Conservation (phyloP, 257 asterid genomes). For the Anisodus tanguticus region DNA sequence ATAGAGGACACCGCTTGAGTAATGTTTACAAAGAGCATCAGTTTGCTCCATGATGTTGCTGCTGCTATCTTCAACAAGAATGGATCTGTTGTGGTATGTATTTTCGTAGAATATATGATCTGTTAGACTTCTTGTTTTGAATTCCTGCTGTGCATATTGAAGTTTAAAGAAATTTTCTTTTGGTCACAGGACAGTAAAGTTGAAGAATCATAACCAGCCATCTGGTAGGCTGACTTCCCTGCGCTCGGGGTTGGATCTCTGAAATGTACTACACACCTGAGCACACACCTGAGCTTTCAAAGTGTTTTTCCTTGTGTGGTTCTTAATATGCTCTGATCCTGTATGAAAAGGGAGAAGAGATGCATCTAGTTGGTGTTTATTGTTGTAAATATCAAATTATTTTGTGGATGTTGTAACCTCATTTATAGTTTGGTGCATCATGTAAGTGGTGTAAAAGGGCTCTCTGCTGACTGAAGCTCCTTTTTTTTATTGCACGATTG, state of each 20-base stretch:
- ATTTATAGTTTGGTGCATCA: background rate
- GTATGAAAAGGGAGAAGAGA: background rate
- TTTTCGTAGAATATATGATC: background rate
- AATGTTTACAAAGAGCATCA: background rate
- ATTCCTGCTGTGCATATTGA: background rate
- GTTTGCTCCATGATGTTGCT: constrained; percentile 10
- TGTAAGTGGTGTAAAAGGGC: background rate
- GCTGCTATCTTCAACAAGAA: background rate
- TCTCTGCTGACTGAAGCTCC: background rate
- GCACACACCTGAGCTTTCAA: background rate
- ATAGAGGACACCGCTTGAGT: background rate
- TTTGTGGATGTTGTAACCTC: constrained; percentile 15
- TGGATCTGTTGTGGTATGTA: constrained; percentile 5
- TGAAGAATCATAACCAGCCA: background rate
- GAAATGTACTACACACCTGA: background rate
- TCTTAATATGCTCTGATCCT: background rate
- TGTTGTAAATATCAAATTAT: constrained; percentile 13
- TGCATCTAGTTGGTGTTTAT: background rate
- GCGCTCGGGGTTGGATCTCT: background rate
- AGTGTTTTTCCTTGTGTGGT: background rate
- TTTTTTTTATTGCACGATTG: background rate
- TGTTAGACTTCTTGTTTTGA: background rate
- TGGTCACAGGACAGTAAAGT: constrained; percentile 10
- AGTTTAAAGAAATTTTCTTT: background rate
- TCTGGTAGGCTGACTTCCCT: background rate